These are phyloP conservation scores for Nitzschia inconspicua DNA, from an alignment of 108 stramenopile genomes.

Conservation along the genomic window DNA sequence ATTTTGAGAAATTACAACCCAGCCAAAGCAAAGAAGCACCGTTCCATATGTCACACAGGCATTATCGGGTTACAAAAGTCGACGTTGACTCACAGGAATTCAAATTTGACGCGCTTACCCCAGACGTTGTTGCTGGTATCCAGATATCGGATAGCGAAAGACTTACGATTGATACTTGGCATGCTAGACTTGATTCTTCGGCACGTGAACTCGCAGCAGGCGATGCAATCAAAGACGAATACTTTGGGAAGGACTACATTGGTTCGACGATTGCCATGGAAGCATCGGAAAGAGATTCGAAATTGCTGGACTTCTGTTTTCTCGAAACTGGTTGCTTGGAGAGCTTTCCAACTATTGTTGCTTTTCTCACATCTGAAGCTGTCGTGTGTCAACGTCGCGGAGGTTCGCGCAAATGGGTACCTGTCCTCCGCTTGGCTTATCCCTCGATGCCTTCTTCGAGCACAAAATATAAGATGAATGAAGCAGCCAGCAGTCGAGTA, in stretches of 20 bases:
- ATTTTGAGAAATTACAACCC: constrained; percentile 7
- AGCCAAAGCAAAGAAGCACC: not conserved
- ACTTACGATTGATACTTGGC: constrained; percentile 25
- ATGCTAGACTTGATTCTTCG: constrained; percentile 30
- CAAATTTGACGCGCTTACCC: not conserved
- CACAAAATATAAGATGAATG: not conserved
- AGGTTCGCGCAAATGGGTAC: constrained; percentile 41
- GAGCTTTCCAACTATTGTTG: constrained; percentile 58
- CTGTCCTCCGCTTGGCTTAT: constrained; percentile 44
- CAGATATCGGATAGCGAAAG: not conserved
- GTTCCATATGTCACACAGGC: constrained; percentile 8
- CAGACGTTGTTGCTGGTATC: constrained; percentile 6
- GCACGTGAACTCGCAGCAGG: constrained; percentile 9
- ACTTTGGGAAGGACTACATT: constrained; percentile 22
- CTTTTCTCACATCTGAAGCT: constrained; percentile 45
- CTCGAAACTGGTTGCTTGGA: constrained; percentile 61
- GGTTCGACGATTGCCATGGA: constrained; percentile 14
- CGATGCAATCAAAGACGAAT: constrained; percentile 16
- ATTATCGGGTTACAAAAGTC: constrained; percentile 4
- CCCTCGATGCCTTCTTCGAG: constrained; percentile 22
- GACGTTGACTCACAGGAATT: constrained; percentile 3
- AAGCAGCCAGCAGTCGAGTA: not conserved
- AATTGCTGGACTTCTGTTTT: constrained; percentile 65
- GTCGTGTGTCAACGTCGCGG: constrained; percentile 51
- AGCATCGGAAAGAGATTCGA: constrained; percentile 10